phyloP scores from a whole-genome alignment of 2,329 filamentous ascomycete species.

The Epicoccum sorghinum region DNA sequence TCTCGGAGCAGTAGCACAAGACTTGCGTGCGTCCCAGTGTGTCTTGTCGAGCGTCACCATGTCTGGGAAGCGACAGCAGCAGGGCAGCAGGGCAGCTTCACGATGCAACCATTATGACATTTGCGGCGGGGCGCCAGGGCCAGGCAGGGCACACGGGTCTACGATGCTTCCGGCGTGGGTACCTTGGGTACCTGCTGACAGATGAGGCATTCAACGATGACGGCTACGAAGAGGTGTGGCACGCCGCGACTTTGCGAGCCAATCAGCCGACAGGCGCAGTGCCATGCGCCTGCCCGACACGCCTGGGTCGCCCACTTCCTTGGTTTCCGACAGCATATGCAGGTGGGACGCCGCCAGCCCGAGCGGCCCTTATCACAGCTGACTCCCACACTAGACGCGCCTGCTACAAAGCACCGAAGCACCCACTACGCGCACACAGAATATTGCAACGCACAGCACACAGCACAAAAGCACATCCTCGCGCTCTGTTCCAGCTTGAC shows the following conservation, averaged over 20 bases:
- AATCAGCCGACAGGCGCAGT: conserved; percentile 8
- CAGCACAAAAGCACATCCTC: neutral
- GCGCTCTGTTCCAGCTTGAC: conserved; percentile 2
- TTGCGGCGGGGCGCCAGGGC: conserved; percentile 14
- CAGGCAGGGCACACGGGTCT: neutral
- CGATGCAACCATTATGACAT: conserved; percentile 14
- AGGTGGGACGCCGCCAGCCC: conserved; percentile 9
- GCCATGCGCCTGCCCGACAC: conserved; percentile 18
- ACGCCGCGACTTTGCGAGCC: conserved; percentile 1
- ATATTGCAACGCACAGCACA: conserved; percentile 5
- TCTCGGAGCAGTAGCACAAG: conserved; percentile 26
- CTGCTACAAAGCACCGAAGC: conserved; percentile 17
- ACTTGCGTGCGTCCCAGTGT: neutral
- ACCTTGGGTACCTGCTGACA: conserved; percentile 19
- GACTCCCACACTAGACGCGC: conserved; percentile 13
- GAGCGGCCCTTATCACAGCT: conserved; percentile 16
- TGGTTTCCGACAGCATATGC: conserved; percentile 14
- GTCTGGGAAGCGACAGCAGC: conserved; percentile 1
- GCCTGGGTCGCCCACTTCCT: conserved; percentile 13
- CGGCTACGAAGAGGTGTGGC: conserved; percentile 11
- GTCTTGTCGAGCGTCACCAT: neutral
- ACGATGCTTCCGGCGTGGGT: conserved; percentile 15
- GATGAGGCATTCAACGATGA: conserved; percentile 14
- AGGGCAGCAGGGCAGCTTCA: conserved; percentile 2
- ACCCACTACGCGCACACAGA: conserved; percentile 17